Conservation (phyloP, 176 grass and related monocot genomes). For the Miscanthus lutarioriparius region DNA sequence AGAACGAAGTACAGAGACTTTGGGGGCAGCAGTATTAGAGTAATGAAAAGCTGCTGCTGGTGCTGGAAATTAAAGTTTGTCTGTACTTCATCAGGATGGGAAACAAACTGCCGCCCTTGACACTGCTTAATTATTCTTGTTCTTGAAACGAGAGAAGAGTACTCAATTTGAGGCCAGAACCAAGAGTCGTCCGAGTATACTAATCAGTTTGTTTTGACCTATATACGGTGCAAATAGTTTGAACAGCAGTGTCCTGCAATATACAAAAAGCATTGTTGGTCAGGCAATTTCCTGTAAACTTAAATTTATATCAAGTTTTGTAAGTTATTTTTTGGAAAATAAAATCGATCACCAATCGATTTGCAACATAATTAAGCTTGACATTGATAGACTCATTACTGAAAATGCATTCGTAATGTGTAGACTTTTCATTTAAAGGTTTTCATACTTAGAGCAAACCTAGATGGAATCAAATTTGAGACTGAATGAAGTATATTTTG, state of each 20-base stretch:
- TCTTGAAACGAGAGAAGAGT: neutral
- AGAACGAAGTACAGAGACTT: neutral
- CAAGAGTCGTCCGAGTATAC: neutral
- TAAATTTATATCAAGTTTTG: neutral
- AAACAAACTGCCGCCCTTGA: slow-evolving; percentile 47
- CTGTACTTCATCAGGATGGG: slow-evolving; percentile 12
- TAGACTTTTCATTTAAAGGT: too few species aligned
- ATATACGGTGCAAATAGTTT: neutral
- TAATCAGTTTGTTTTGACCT: neutral
- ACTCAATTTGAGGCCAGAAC: neutral
- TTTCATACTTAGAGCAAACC: neutral
- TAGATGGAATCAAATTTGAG: neutral
- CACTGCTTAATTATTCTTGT: slow-evolving; percentile 22
- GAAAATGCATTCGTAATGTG: too few species aligned
- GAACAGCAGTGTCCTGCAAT: neutral
- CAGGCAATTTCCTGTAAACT: neutral
- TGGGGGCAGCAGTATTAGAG: neutral
- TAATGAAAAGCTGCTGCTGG: neutral
- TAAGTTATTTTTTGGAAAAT: neutral
- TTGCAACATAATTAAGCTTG: too few species aligned
- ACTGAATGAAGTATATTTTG: neutral
- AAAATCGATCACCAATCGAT: neutral
- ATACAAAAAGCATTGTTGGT: neutral
- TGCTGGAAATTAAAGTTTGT: slow-evolving; percentile 35
- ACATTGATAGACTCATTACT: too few species aligned